A percentile compares a stretch with the other conserved stretches of the same genome.
These are phyloP conservation scores for Colletotrichum shisoi DNA, from an alignment of 2,329 filamentous ascomycete genomes.

Conservation along the genomic window DNA sequence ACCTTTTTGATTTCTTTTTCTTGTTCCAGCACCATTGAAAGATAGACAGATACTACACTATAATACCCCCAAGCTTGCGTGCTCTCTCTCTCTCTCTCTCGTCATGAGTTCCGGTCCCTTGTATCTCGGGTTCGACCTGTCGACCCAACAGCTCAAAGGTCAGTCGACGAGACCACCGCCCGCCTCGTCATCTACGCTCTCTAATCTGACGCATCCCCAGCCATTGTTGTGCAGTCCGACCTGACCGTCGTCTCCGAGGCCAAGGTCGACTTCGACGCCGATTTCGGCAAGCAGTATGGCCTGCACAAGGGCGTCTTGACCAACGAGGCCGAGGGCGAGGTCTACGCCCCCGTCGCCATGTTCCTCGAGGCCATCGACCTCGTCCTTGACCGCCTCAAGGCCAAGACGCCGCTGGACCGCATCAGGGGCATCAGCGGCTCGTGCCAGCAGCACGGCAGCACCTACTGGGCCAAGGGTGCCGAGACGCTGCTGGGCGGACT, in stretches of 20 bases:
- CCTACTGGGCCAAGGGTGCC: constrained; percentile 84
- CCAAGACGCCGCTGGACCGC: constrained; percentile 69
- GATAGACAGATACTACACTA: constrained; percentile 11
- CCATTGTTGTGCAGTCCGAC: constrained; percentile 82
- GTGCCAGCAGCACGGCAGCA: constrained; percentile 96
- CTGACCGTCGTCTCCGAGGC: constrained; percentile 83
- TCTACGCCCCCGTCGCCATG: constrained; percentile 90
- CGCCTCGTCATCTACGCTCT: not conserved
- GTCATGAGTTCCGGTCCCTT: constrained; percentile 61
- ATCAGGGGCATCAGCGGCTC: constrained; percentile 88
- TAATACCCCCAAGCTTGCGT: constrained; percentile 11
- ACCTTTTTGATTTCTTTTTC: not conserved
- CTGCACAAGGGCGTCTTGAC: constrained; percentile 88
- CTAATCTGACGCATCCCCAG: constrained; percentile 52
- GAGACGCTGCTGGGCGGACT: constrained; percentile 69
- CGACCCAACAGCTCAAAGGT: constrained; percentile 96
- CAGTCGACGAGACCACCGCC: constrained; percentile 39
- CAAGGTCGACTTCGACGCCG: constrained; percentile 94
- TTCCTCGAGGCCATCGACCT: constrained; percentile 94
- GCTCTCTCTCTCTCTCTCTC: not conserved
- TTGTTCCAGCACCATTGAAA: not conserved
- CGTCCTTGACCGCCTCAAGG: constrained; percentile 76
- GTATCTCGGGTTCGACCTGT: constrained; percentile 94
- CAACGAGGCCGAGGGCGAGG: constrained; percentile 83
- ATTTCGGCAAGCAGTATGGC: constrained; percentile 75